Base-by-base conservation (phyloP, 2,329 filamentous ascomycete species). In the Diaporthe eres region DNA sequence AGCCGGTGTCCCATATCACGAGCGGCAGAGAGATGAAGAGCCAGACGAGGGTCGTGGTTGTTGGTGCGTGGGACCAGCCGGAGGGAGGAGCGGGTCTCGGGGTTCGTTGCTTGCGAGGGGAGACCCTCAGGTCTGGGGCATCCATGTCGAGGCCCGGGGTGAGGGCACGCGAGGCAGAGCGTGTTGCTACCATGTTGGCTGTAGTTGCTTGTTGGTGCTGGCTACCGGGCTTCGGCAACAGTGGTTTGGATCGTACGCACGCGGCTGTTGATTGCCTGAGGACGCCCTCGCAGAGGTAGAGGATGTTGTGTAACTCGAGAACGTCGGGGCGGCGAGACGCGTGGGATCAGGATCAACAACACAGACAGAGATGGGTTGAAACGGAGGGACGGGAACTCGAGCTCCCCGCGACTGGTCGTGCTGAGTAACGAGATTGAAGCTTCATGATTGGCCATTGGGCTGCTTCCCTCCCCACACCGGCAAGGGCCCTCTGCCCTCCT, bases 1-100 rank as follows among this genome's bases (percentile, higher is more conserved):
- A 98, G 75, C 87, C 86, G 42, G 90, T 90, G 85, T 98, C 95
- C 95, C 95, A 98, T 70, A 91, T 81, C 67, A 98, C 94, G 76
- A 97, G 89, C 1, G 94, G 94, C 22, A 97, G 85, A 28, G 94
- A 95, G 77, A 96, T 78, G 75, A 88, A 84, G 37, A 98, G 88
- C 95, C 95, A 98, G 78, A 92, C 79, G 58, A 95, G 88, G 31
- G 87, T 89, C 1, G 82, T 73, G 1, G 80, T 76, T 10, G 86
- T 84, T 7, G 90, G 89, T 7, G 84, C 80, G 83, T 91, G 89
- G 42, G 82, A 78, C 85, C 85, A 90, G 61, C 73, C 77, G n/a
- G 60, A 47, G 9, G 39, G 72, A 17, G 63, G 75, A 19, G 55
- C 65, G 51, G 74, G 67, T 49, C 72, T 34, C 71, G 71, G 44